Percentiles rank a stretch among this genome's conserved stretches.
phyloP scores from a whole-genome alignment of 106 monocot species.

The Dendrobium huoshanense region DNA sequence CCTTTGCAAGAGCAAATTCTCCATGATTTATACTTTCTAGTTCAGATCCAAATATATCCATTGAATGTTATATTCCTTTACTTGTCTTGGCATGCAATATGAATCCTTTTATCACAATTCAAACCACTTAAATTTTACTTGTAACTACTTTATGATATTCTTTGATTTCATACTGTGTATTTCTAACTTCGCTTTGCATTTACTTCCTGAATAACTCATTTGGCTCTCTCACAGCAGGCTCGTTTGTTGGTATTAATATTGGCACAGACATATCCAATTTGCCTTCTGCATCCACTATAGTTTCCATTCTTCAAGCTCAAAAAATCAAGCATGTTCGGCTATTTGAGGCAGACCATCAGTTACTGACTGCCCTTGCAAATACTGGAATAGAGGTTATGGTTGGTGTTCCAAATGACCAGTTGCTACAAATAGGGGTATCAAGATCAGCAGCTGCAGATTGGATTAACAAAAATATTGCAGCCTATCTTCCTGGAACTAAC shows the following conservation, averaged over 20 bases:
- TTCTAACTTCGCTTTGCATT: not conserved
- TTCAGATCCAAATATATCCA: not conserved
- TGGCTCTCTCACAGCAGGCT: conserved; percentile 27
- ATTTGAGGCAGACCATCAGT: conserved; percentile 60
- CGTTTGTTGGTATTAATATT: conserved; percentile 69
- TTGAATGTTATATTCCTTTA: not conserved
- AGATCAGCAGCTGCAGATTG: conserved; percentile 56
- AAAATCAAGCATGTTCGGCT: conserved; percentile 68
- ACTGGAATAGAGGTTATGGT: conserved; percentile 88
- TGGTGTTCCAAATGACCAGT: conserved; percentile 61
- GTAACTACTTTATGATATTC: not conserved
- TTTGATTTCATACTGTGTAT: not conserved
- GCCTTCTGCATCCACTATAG: conserved; percentile 53
- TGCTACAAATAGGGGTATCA: conserved; percentile 56
- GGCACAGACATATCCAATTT: conserved; percentile 45
- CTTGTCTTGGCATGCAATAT: not conserved
- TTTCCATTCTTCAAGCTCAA: conserved; percentile 55
- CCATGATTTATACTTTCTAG: not conserved
- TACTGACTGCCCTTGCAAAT: conserved; percentile 66
- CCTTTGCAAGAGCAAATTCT: not conserved
- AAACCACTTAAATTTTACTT: not conserved
- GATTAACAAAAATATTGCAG: conserved; percentile 67
- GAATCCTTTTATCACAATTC: not conserved
- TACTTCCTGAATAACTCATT: not conserved
- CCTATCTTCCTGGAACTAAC: conserved; percentile 72